These are phyloP conservation scores for Saturnispora saitoi DNA, from an alignment of 805 yeast species.

Conservation along the genomic window DNA sequence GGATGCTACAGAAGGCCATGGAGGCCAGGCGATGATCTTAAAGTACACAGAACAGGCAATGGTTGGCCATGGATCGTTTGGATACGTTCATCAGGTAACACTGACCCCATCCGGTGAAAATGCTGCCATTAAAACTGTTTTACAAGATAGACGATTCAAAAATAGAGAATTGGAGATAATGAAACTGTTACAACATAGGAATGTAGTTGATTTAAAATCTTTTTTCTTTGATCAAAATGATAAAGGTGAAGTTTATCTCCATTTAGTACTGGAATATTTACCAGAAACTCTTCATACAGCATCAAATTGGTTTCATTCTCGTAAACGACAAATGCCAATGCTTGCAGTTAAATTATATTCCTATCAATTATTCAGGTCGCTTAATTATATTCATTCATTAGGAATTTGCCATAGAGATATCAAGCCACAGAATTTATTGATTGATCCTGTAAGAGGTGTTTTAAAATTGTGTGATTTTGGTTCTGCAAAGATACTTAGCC, in stretches of 20 bases:
- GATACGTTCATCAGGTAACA: conserved; percentile 88
- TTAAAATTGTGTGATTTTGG: conserved; percentile 96
- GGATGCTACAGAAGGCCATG: conserved; percentile 7
- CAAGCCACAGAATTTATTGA: conserved; percentile 81
- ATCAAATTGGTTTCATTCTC: conserved; percentile 71
- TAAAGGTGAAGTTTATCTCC: conserved; percentile 76
- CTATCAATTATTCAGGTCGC: conserved; percentile 65
- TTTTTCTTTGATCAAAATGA: conserved; percentile 62
- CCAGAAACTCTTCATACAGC: conserved; percentile 97
- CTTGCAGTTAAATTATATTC: conserved; percentile 83
- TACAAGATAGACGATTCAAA: conserved; percentile 90
- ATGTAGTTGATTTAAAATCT: conserved; percentile 80
- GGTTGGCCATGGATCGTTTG: conserved; percentile 99
- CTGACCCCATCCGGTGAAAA: conserved; percentile 64
- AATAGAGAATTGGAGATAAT: conserved; percentile 92
- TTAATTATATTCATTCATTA: conserved; percentile 67
- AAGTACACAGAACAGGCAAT: conserved; percentile 77
- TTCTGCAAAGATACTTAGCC: conserved; percentile 82
- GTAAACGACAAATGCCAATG: conserved; percentile 74
- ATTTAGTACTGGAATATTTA: conserved; percentile 81
- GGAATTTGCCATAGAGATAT: conserved; percentile 89
- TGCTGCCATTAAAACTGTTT: conserved; percentile 92
- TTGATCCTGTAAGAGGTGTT: conserved; percentile 77
- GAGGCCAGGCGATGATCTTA: conserved; percentile 29
- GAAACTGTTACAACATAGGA: conserved; percentile 80